Evolutionary conservation across 106 monocot species (phyloP).

Genomic region (Acanthochlamys bracteata): DNA sequence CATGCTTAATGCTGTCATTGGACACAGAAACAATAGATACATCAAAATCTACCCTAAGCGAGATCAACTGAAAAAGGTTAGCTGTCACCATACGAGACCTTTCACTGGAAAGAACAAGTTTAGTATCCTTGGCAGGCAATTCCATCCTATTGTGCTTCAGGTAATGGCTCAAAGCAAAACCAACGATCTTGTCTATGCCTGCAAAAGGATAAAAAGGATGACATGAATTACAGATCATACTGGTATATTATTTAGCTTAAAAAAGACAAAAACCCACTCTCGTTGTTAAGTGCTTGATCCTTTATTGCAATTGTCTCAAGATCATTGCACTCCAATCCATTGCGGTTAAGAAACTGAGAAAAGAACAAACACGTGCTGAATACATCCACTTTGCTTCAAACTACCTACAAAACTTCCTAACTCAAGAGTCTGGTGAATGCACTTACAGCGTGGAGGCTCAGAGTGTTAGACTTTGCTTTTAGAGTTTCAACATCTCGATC

Average conservation of each 20-base stretch:
- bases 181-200: conserved; percentile 92
- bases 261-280: conserved; percentile 46
- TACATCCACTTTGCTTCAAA: neutral
- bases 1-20: conserved; percentile 52
- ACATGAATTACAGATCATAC: neutral
- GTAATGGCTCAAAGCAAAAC: conserved; percentile 84
- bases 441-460: conserved; percentile 76
- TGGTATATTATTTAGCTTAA: too few species aligned
- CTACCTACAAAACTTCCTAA: too few species aligned
- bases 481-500: conserved; percentile 92
- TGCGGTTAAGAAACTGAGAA: conserved; percentile 64
- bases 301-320: conserved; percentile 66
- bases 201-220: neutral
- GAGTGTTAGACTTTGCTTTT: conserved; percentile 80
- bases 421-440: neutral
- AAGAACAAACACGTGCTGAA: neutral
- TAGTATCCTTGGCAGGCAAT: conserved; percentile 31
- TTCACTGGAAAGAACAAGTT: conserved; percentile 62
- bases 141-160: conserved; percentile 30
- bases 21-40: neutral
- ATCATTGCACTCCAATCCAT: conserved; percentile 70
- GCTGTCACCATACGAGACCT: conserved; percentile 26
- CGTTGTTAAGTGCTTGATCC: conserved; percentile 81
- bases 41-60: neutral
- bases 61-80: neutral